Evolutionary conservation across 2,329 filamentous ascomycete species (phyloP), one percentile per base, ranked within the genome.

Genomic region (Aurifilum marmelostoma): DNA sequence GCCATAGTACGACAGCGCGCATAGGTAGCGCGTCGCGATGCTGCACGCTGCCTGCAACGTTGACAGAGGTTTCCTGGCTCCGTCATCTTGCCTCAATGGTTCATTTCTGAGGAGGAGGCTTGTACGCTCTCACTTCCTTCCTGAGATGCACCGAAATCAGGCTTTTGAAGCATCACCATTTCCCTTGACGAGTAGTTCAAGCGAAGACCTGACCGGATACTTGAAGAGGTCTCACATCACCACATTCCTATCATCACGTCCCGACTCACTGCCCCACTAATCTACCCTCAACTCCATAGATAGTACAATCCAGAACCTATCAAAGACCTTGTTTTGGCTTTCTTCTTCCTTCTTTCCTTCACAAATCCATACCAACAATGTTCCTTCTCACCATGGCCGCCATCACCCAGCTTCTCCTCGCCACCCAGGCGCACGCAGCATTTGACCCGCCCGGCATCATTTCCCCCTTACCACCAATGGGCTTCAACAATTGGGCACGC

Each of bases 401-500:
- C 43, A 2, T 47, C 43, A 47, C 18, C 41, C 69, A 68, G 47
- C 50, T 70, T 52, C 59, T 71, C 21, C 64, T 67, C 12, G 63
- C 68, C 29, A 39, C 43, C 21, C 59, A 47, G 32, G 68, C 66
- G 24, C n/a, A 24, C 7, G 66, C 70, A 56, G 68, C 58, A 43
- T 70, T 68, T 60, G 61, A 66, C 50, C 65, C 68, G 2, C 70
- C 70, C 1, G 70, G 70, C 18, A 24, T 70, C 8, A 68, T 71
- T 39, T 80, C 37, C 73, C 79, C 32, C 76, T 76, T 4, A 2
- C 82, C 83, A 1, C 83, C 83, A 12, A 85, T 85, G 83, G 83
- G 82, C 32, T 86, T 83, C 77, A 85, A 84, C 74, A 83, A 83
- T 71, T 86, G 84, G 83, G 77, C 83, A 1, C 80, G 82, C 47